phyloP scores from a whole-genome alignment of 78 protist genomes.

The Acrasis kona region DNA sequence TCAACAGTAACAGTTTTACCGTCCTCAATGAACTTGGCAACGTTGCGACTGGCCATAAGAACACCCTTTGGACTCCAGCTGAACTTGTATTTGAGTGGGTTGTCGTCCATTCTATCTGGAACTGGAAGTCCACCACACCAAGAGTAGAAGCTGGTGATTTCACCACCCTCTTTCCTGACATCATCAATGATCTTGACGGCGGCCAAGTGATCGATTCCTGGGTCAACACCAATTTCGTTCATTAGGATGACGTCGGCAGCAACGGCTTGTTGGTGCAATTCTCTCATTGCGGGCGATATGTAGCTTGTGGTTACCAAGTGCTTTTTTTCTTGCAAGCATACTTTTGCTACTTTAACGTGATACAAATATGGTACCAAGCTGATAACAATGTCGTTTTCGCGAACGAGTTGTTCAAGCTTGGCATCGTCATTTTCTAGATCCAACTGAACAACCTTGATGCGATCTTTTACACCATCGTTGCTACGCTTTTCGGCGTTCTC shows the following conservation, averaged over 20 bases:
- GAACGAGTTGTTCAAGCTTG: not conserved
- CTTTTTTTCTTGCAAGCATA: slow-evolving; percentile 8
- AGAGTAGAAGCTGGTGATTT: slow-evolving; percentile 39
- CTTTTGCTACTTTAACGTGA: slow-evolving; percentile 20
- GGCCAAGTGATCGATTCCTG: slow-evolving; percentile 65
- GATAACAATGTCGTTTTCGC: slow-evolving; percentile 9
- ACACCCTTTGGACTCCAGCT: slow-evolving; percentile 68
- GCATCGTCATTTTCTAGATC: slow-evolving; percentile 13
- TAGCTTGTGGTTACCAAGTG: slow-evolving; percentile 29
- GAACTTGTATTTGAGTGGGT: slow-evolving; percentile 69
- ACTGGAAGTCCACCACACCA: slow-evolving; percentile 71
- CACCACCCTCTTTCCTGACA: slow-evolving; percentile 10
- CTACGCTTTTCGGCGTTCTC: too few species aligned
- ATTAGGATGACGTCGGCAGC: slow-evolving; percentile 34
- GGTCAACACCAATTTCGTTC: slow-evolving; percentile 68
- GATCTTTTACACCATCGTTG: too few species aligned
- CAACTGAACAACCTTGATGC: too few species aligned
- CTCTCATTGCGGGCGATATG: slow-evolving; percentile 20
- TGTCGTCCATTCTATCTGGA: slow-evolving; percentile 41
- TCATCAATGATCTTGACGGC: not conserved
- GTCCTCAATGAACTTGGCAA: slow-evolving; percentile 32
- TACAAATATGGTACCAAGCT: slow-evolving; percentile 13
- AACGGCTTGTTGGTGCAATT: slow-evolving; percentile 24
- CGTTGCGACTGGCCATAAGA: slow-evolving; percentile 41
- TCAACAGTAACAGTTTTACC: slow-evolving; percentile 34